phyloP scores from a whole-genome alignment of 2,329 filamentous ascomycete genomes.

The Rutstroemia sp. region DNA sequence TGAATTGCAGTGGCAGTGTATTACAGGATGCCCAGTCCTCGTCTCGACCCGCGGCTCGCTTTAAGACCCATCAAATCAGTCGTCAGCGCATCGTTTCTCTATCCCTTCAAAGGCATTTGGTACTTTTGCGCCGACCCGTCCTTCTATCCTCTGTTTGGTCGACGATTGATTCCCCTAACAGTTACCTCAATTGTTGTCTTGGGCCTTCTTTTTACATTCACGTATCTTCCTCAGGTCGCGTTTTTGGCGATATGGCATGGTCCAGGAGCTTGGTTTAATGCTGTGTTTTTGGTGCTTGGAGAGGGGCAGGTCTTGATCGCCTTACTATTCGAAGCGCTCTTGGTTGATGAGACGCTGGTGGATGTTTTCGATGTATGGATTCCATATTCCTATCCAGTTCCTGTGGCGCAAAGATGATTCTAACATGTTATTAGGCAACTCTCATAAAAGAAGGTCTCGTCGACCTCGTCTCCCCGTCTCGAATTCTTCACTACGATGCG shows the following conservation, averaged over 20 bases:
- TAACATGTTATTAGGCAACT: slow-evolving; percentile 39
- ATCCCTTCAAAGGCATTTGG: slow-evolving; percentile 65
- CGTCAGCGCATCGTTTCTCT: slow-evolving; percentile 33
- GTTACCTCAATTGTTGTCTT: slow-evolving; percentile 80
- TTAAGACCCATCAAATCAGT: slow-evolving; percentile 19
- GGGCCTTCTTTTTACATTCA: slow-evolving; percentile 76
- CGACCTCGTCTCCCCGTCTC: slow-evolving; percentile 58
- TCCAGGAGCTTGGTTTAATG: slow-evolving; percentile 81
- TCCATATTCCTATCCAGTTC: not conserved
- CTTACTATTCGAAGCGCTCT: slow-evolving; percentile 67
- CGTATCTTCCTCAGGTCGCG: slow-evolving; percentile 82
- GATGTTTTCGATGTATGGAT: slow-evolving; percentile 69
- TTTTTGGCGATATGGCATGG: slow-evolving; percentile 88
- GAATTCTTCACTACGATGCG: slow-evolving; percentile 59
- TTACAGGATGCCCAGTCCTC: slow-evolving; percentile 1
- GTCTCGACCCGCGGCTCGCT: slow-evolving; percentile 1
- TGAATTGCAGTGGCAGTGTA: too few relatives aligned
- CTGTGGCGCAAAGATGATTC: not conserved
- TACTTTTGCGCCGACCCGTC: slow-evolving; percentile 74
- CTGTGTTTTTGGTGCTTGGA: slow-evolving; percentile 78
- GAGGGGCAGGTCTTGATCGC: slow-evolving; percentile 41
- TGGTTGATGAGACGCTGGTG: slow-evolving; percentile 71
- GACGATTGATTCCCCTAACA: slow-evolving; percentile 71
- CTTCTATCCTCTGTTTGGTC: slow-evolving; percentile 73
- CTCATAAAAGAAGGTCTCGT: slow-evolving; percentile 67